Evolutionary conservation across 805 yeast genomes (phyloP).

Genomic region (Lipomyces starkeyi): DNA sequence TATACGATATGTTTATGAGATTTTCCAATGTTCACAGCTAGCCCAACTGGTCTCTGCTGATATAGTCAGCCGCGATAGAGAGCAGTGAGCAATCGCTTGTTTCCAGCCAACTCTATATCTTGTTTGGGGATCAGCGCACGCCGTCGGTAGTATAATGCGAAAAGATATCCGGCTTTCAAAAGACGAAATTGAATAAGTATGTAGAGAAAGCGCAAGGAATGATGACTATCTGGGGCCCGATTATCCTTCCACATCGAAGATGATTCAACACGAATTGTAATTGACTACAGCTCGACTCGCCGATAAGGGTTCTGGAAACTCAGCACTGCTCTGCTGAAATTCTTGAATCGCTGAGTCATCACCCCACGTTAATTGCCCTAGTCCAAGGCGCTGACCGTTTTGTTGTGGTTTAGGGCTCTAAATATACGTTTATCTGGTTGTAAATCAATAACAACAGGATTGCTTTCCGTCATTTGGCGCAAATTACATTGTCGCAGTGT

Average conservation of each 20-base stretch:
- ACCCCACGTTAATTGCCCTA: neutral
- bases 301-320: neutral
- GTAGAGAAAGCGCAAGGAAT: neutral
- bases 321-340: no score
- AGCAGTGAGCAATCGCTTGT: neutral
- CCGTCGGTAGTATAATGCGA: neutral
- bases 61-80: neutral
- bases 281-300: neutral
- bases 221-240: neutral
- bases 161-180: neutral
- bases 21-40: neutral
- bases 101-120: neutral
- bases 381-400: no score
- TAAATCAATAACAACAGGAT: no score
- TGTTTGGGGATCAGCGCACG: neutral
- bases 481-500: no score
- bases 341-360: neutral
- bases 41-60: neutral
- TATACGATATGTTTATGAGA: neutral
- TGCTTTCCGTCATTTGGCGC: no score
- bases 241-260: neutral
- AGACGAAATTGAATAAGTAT: neutral
- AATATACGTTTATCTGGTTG: no score
- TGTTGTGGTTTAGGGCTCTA: neutral
- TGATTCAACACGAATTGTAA: no score